Conservation (phyloP, 352 stramenopile species). For the Blastocystis sp. region DNA sequence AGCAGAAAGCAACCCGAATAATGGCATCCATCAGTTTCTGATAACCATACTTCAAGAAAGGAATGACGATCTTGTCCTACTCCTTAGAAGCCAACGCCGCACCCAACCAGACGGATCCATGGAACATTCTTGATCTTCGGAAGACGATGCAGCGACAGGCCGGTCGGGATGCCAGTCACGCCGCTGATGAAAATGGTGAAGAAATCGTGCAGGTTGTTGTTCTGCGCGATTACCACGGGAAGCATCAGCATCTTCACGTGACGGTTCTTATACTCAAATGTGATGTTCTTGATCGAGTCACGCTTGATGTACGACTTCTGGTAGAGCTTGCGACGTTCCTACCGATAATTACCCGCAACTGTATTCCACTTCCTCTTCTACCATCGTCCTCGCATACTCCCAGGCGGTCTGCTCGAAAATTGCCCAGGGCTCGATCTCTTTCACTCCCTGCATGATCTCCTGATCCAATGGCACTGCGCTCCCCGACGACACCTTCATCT, state of each 20-base stretch:
- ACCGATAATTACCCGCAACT: not conserved
- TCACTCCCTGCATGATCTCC: constrained; percentile 9
- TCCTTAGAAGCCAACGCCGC: not conserved
- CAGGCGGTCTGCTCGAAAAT: constrained; percentile 49
- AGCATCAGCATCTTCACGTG: constrained; percentile 34
- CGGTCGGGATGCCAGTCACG: constrained; percentile 31
- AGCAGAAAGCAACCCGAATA: not conserved
- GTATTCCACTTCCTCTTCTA: not conserved
- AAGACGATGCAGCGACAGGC: not conserved
- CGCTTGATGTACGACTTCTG: constrained; percentile 23
- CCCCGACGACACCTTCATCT: constrained; percentile 13
- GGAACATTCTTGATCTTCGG: constrained; percentile 25
- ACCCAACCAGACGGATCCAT: not conserved
- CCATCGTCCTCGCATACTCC: constrained; percentile 16
- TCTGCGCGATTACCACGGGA: constrained; percentile 19
- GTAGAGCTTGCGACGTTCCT: constrained; percentile 21
- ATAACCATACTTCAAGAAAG: constrained; percentile 19
- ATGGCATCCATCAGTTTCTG: constrained; percentile 44
- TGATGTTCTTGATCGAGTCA: constrained; percentile 4
- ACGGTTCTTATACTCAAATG: constrained; percentile 5
- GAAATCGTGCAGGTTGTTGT: constrained; percentile 56
- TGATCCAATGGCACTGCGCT: constrained; percentile 1
- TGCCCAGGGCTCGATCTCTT: constrained; percentile 39
- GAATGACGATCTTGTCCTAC: constrained; percentile 25
- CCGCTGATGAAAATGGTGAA: constrained; percentile 59